Evolutionary conservation across 495 filamentous ascomycete species (phyloP).

Genomic region (Hypoxylon intermedium): DNA sequence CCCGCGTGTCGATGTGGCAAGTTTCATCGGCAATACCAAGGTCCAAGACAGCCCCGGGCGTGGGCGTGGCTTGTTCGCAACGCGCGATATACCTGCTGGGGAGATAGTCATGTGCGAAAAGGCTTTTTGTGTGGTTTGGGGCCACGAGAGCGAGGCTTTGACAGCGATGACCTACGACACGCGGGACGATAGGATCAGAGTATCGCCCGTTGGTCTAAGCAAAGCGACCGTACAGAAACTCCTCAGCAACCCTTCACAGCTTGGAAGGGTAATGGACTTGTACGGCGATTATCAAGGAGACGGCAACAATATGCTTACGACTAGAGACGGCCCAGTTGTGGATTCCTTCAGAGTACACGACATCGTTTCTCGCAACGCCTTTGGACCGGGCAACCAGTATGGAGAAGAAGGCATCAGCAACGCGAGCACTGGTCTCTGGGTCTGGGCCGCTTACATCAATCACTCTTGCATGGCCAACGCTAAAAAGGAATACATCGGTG

Average conservation of each 20-base stretch:
- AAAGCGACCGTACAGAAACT: slow-evolving; percentile 51
- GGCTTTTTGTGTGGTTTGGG: slow-evolving; percentile 49
- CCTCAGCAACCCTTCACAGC: slow-evolving; percentile 51
- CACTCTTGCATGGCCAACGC: slow-evolving; percentile 58
- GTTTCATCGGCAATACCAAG: slow-evolving; percentile 36
- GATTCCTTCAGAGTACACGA: slow-evolving; percentile 50
- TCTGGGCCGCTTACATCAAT: slow-evolving; percentile 58
- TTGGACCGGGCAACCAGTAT: slow-evolving; percentile 39
- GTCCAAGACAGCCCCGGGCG: slow-evolving; percentile 15
- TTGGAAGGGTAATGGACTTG: slow-evolving; percentile 46
- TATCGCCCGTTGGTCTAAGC: slow-evolving; percentile 47
- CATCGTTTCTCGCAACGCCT: slow-evolving; percentile 47
- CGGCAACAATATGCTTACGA: slow-evolving; percentile 3
- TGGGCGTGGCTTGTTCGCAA: slow-evolving; percentile 57
- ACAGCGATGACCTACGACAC: slow-evolving; percentile 40
- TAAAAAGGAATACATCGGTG: slow-evolving; percentile 58
- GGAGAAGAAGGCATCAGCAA: slow-evolving; percentile 34
- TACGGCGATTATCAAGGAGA: slow-evolving; percentile 47
- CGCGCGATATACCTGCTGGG: slow-evolving; percentile 52
- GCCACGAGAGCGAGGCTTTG: slow-evolving; percentile 24
- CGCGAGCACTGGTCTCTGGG: slow-evolving; percentile 56
- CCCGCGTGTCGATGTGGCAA: slow-evolving; percentile 42
- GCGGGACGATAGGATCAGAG: slow-evolving; percentile 34
- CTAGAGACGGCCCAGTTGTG: slow-evolving; percentile 38
- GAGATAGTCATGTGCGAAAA: slow-evolving; percentile 62